Evolutionary conservation across 177 flowering plant species (phyloP).

Genomic region (Vitis hybrid): DNA sequence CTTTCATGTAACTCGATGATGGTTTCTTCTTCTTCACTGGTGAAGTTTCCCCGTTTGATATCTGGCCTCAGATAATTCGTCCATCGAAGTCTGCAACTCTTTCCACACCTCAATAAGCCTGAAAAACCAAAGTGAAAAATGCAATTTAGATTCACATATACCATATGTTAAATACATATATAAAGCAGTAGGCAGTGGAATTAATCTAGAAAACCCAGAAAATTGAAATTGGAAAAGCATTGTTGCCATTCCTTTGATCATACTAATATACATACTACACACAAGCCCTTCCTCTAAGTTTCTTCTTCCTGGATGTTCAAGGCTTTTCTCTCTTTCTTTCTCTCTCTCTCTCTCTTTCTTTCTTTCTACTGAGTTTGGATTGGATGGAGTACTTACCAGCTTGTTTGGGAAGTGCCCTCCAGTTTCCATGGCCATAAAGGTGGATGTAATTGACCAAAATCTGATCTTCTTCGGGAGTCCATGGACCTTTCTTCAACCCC

Average conservation of each 20-base stretch:
- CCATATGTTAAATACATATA: no score
- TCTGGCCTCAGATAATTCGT: constrained; percentile 39
- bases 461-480: constrained; percentile 59
- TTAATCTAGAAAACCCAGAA: no score
- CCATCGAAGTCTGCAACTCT: constrained; percentile 48
- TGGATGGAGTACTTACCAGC: constrained; percentile 36
- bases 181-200: no score
- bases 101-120: constrained; percentile 40
- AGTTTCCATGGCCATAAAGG: constrained; percentile 45
- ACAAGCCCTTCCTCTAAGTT: no score
- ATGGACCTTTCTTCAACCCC: constrained; percentile 64
- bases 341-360: no score
- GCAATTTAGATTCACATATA: background rate
- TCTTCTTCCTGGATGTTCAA: background rate
- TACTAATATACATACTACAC: no score
- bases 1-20: constrained; percentile 42
- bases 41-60: constrained; percentile 51
- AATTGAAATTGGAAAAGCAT: no score
- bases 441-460: constrained; percentile 37
- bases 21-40: constrained; percentile 46
- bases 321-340: background rate
- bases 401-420: constrained; percentile 63
- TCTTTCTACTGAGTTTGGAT: no score
- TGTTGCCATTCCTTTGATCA: no score
- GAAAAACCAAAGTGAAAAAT: background rate